Percentiles rank a stretch among this genome's conserved stretches.
These are phyloP conservation scores for Lentinula detonsa DNA, from an alignment of 768 basidiomycete species.

Conservation along the genomic window DNA sequence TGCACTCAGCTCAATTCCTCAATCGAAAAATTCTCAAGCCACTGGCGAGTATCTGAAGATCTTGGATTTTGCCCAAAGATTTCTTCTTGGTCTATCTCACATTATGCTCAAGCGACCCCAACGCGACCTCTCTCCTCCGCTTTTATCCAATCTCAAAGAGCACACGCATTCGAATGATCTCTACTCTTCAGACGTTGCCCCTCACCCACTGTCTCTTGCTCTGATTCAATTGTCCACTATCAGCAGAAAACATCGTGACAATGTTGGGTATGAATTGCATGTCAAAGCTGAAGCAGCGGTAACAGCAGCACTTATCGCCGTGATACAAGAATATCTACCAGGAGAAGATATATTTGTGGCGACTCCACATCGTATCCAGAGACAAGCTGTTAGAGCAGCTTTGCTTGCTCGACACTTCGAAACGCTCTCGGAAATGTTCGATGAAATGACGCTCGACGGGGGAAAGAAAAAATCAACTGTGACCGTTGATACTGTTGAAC, in stretches of 20 bases:
- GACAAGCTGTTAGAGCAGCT: slow-evolving; percentile 42
- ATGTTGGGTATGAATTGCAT: slow-evolving; percentile 39
- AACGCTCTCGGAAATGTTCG: not conserved
- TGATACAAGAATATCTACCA: slow-evolving; percentile 30
- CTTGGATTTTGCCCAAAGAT: slow-evolving; percentile 22
- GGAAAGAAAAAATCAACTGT: slow-evolving; percentile 16
- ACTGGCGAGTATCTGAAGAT: slow-evolving; percentile 19
- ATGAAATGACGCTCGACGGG: not conserved
- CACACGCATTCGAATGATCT: slow-evolving; percentile 11
- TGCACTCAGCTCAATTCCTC: slow-evolving; percentile 21
- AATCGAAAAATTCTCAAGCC: slow-evolving; percentile 11
- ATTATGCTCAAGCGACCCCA: slow-evolving; percentile 40
- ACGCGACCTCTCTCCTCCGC: slow-evolving; percentile 23
- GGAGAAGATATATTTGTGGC: slow-evolving; percentile 44
- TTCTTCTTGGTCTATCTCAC: slow-evolving; percentile 34
- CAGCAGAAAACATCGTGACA: slow-evolving; percentile 19
- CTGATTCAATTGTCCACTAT: slow-evolving; percentile 33
- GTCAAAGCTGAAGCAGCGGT: slow-evolving; percentile 42
- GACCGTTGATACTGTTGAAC: slow-evolving; percentile 44
- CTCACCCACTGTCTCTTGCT: slow-evolving; percentile 37
- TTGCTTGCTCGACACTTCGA: slow-evolving; percentile 11
- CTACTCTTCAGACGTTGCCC: slow-evolving; percentile 10
- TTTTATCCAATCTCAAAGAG: slow-evolving; percentile 10
- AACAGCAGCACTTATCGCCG: slow-evolving; percentile 35
- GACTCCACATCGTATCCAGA: slow-evolving; percentile 46